These are phyloP conservation scores for Diaporthe helianthi DNA, from an alignment of 2,329 filamentous ascomycete species.

Conservation along the genomic window DNA sequence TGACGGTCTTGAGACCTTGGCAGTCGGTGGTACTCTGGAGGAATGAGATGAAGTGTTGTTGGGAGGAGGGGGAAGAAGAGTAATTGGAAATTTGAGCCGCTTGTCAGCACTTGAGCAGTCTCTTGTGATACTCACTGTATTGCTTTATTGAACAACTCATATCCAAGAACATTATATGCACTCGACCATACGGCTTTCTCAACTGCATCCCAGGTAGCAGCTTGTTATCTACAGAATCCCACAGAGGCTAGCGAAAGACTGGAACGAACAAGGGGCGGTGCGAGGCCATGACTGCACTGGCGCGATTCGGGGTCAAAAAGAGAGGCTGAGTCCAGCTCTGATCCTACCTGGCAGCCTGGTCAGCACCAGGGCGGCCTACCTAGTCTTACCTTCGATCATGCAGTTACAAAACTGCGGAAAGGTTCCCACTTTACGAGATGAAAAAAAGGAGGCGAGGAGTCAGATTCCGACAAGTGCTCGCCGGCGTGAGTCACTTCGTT, in stretches of 20 bases:
- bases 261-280: slow-evolving; percentile 4
- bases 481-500: slow-evolving; percentile 26
- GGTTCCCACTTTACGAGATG: neutral
- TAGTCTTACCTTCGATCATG: neutral
- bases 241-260: neutral
- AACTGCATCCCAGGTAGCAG: neutral
- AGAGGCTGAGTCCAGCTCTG: slow-evolving; percentile 17
- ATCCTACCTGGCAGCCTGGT: slow-evolving; percentile 26
- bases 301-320: neutral
- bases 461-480: neutral
- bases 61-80: fast-evolving
- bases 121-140: neutral
- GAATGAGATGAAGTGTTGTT: neutral
- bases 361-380: neutral
- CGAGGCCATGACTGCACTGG: slow-evolving; percentile 16
- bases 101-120: neutral
- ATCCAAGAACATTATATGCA: slow-evolving; percentile 7
- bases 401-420: neutral
- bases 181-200: neutral
- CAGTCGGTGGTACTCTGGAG: neutral
- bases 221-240: slow-evolving; percentile 3
- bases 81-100: neutral
- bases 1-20: neutral
- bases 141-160: neutral
- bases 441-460: neutral